These are phyloP conservation scores for Eutypa lata DNA, from an alignment of 2,329 filamentous ascomycete genomes.

Conservation along the genomic window DNA sequence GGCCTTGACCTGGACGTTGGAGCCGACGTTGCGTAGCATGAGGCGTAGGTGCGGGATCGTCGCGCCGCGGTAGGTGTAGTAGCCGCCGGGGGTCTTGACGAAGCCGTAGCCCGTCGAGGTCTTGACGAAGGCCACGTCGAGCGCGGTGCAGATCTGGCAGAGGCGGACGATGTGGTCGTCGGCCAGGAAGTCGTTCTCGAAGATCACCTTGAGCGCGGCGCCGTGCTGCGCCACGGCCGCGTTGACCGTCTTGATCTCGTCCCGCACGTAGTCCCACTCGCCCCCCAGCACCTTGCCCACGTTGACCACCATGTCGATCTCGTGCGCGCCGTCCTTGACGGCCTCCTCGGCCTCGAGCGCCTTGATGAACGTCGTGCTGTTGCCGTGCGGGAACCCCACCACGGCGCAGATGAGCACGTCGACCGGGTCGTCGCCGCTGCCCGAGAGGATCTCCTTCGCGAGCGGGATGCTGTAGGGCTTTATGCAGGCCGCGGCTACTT, in stretches of 20 bases:
- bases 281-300: conserved; percentile 54
- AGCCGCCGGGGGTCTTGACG: conserved; percentile 49
- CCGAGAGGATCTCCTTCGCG: conserved; percentile 44
- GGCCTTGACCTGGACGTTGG: conserved; percentile 53
- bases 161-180: conserved; percentile 48
- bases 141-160: conserved; percentile 50
- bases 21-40: conserved; percentile 45
- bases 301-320: conserved; percentile 62
- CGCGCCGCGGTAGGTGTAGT: conserved; percentile 52
- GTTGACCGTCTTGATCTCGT: conserved; percentile 51
- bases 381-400: conserved; percentile 60
- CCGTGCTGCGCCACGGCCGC: conserved; percentile 39
- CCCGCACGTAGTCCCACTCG: conserved; percentile 54
- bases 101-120: conserved; percentile 59
- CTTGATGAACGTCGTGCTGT: conserved; percentile 51
- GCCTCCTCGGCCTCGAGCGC: conserved; percentile 50
- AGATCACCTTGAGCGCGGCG: conserved; percentile 57
- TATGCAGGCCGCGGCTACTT: conserved; percentile 54
- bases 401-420: conserved; percentile 54
- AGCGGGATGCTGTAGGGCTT: conserved; percentile 54
- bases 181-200: conserved; percentile 57
- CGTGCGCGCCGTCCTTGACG: conserved; percentile 43
- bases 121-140: conserved; percentile 56
- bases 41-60: conserved; percentile 49
- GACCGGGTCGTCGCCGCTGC: too few relatives aligned